phyloP scores from a whole-genome alignment of 495 filamentous ascomycete species.

The Daldinia vernicosa region DNA sequence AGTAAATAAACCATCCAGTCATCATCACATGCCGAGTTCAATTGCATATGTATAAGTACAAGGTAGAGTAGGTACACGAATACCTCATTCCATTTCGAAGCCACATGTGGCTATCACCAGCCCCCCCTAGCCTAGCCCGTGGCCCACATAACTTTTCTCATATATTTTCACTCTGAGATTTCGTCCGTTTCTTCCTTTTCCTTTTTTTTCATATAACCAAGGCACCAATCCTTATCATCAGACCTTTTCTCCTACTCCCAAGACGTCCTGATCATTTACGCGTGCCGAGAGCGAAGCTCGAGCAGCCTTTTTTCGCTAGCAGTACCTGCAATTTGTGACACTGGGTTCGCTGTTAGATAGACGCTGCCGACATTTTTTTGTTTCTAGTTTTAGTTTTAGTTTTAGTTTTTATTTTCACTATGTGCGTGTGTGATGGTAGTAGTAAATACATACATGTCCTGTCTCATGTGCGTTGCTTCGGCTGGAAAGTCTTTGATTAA shows the following conservation, averaged over 20 bases:
- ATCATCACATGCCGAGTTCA: neutral
- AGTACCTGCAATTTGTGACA: slow-evolving; percentile 51
- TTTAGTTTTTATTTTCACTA: neutral
- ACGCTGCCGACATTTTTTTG: slow-evolving; percentile 54
- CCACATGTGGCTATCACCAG: neutral
- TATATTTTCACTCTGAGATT: slow-evolving; percentile 7
- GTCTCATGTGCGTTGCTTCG: neutral
- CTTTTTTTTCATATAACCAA: slow-evolving; percentile 31
- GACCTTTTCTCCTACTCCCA: slow-evolving; percentile 41
- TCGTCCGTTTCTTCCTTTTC: neutral
- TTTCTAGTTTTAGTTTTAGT: neutral
- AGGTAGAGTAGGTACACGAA: neutral
- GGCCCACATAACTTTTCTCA: neutral
- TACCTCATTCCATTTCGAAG: neutral
- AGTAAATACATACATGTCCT: neutral
- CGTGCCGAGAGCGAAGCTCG: slow-evolving; percentile 55
- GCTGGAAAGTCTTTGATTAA: no score
- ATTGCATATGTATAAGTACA: neutral
- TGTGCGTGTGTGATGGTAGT: neutral
- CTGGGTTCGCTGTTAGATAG: slow-evolving; percentile 65
- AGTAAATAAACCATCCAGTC: neutral
- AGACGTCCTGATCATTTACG: slow-evolving; percentile 61
- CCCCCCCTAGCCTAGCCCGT: neutral
- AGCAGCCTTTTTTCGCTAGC: slow-evolving; percentile 64
- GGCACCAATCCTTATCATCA: slow-evolving; percentile 67